Evolutionary conservation across 805 yeast species (phyloP).

Genomic region (Candida peoriensis): DNA sequence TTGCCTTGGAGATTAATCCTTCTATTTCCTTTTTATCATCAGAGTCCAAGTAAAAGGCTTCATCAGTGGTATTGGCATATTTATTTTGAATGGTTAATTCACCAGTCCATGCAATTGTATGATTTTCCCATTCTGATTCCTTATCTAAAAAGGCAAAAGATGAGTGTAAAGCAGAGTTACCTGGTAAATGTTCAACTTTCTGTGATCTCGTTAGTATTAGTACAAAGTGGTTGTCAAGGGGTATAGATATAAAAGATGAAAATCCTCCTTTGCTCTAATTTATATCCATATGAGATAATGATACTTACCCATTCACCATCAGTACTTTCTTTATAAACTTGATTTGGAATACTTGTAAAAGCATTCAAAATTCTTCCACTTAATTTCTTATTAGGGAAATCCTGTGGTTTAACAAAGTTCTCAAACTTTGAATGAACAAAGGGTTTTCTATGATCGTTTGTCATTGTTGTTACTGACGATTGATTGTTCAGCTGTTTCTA

Average conservation of each 20-base stretch:
- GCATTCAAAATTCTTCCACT: conserved; percentile 63
- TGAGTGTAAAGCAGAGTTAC: conserved; percentile 81
- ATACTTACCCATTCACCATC: conserved; percentile 24
- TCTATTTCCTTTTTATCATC: conserved; percentile 51
- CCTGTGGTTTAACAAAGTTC: conserved; percentile 22
- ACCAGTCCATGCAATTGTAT: conserved; percentile 94
- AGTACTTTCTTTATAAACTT: conserved; percentile 39
- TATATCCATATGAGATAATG: too few relatives aligned
- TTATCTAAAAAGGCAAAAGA: conserved; percentile 60
- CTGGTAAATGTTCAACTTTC: conserved; percentile 64
- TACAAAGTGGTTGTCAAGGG: too few relatives aligned
- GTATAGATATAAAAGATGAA: not conserved
- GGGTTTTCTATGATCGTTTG: conserved; percentile 1
- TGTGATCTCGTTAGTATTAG: conserved; percentile 27
- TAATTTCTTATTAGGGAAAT: conserved; percentile 19
- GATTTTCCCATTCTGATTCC: conserved; percentile 80
- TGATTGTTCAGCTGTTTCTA: too few relatives aligned
- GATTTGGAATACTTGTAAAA: conserved; percentile 64
- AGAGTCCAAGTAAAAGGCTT: conserved; percentile 55
- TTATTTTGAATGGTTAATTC: conserved; percentile 43
- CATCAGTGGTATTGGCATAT: conserved; percentile 29
- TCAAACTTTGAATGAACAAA: conserved; percentile 10
- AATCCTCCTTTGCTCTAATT: too few relatives aligned
- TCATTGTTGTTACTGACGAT: conserved; percentile 2
- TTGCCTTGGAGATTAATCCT: conserved; percentile 38